Evolutionary conservation across 139 green algal species (phyloP), one percentile per base, ranked within the genome.

Genomic region (Spirogloea muscicola): DNA sequence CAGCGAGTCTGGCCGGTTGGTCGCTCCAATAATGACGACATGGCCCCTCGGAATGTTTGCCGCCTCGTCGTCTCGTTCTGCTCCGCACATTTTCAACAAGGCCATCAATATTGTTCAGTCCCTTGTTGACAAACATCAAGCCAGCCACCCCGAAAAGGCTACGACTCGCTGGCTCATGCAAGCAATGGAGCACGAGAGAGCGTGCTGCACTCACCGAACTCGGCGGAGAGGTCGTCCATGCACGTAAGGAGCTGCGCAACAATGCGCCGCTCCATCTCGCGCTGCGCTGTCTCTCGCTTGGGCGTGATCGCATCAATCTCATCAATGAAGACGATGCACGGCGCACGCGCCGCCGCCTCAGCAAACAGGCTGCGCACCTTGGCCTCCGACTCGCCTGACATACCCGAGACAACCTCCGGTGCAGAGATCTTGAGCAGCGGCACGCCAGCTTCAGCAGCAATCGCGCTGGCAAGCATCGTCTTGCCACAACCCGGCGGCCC

Each of bases 281-380:
- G 79, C 49, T 80, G 65, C 21, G 68, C 75, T 18, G 46, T 75
- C 55, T 90, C 91, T 33, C 94, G 82, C 76, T 87, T 90, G 60
- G 91, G 87, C 1, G 91, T 95, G 37, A 99, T 77, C 1, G 93
- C 93, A 66, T 99, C 94, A 38, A 99, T 91, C 82, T 99, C 94
- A 75, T 99, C 94, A 52, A 99, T 91, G 78, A 99, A 99, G 57
- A 99, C 92, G 73, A 99, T 89, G 76, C 90, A 96, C 9, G 94
- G 92, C 7, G 88, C 91, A 37, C 87, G 84, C 31, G 88, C 72
- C 6, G 89, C 79, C 0, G 94, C 94, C 37, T 93, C 84, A 74
- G 93, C 92, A 87, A 99, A 99, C 68, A 99, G 87, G 74, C 96
- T 91, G 18, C 94, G 86, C 71, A 99, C 29, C 51, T 82, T 82